phyloP scores from a whole-genome alignment of 2,329 filamentous ascomycete species.

The Sporothrix dimorphospora region DNA sequence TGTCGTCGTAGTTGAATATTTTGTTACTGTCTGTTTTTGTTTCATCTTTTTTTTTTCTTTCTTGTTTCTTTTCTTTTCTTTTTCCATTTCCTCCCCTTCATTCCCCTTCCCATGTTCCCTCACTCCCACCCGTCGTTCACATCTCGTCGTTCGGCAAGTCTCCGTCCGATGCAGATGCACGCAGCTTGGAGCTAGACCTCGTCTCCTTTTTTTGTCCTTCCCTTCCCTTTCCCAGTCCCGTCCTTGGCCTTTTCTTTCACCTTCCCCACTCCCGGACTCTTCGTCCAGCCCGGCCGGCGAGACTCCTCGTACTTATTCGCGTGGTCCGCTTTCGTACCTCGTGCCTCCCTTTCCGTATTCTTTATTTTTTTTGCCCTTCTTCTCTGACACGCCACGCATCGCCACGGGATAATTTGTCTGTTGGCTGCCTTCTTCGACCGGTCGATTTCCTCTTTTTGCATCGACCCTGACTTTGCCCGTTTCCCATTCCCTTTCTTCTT shows the following conservation, averaged over 20 bases:
- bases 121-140: not conserved
- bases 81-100: not conserved
- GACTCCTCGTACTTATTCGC: not conserved
- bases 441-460: not conserved
- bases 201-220: too few relatives aligned
- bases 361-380: not conserved
- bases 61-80: not conserved
- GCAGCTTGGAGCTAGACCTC: not conserved
- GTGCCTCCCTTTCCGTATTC: not conserved
- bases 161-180: slow-evolving; percentile 2
- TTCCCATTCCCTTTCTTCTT: not conserved
- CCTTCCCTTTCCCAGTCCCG: not conserved
- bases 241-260: not conserved
- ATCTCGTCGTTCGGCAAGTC: slow-evolving; percentile 18
- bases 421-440: not conserved
- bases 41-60: not conserved
- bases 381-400: not conserved
- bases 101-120: not conserved
- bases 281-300: not conserved
- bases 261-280: slow-evolving; percentile 5
- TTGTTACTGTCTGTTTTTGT: not conserved
- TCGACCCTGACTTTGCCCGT: not conserved
- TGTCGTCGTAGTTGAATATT: not conserved
- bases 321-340: not conserved
- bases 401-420: not conserved